Conservation (phyloP, 2,329 filamentous ascomycete species). For the Colletotrichum chrysophilum region DNA sequence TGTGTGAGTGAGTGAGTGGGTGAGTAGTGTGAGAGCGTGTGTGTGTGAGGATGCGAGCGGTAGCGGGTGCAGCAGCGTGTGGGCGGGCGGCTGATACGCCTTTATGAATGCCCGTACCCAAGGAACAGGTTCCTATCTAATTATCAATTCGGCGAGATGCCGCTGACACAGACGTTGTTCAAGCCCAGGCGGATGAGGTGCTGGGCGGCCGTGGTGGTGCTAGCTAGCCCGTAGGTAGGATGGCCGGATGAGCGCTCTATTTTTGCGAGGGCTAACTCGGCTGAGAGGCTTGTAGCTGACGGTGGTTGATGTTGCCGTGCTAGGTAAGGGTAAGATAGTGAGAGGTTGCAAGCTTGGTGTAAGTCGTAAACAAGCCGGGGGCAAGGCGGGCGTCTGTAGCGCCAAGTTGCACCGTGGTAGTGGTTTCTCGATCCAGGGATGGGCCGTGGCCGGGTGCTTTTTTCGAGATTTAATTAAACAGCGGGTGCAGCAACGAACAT, state of each 20-base stretch:
- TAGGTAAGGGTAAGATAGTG: background rate
- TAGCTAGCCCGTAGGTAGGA: slow-evolving; percentile 5
- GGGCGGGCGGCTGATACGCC: background rate
- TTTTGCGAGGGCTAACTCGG: slow-evolving; percentile 11
- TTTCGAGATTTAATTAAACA: slow-evolving; percentile 4
- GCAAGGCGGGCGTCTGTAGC: background rate
- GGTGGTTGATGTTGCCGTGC: background rate
- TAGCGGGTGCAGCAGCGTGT: background rate
- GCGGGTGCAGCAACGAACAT: background rate
- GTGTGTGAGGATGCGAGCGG: background rate
- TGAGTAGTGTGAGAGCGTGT: background rate
- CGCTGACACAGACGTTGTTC: background rate
- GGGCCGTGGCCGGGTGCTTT: background rate
- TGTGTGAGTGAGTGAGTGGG: background rate
- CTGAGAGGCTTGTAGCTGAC: background rate
- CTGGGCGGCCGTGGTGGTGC: background rate
- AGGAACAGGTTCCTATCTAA: background rate
- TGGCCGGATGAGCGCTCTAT: background rate
- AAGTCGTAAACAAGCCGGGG: background rate
- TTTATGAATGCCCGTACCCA: background rate
- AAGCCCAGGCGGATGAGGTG: background rate
- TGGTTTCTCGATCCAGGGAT: slow-evolving; percentile 3
- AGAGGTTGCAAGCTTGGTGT: background rate
- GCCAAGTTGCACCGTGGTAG: background rate
- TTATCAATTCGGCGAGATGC: background rate